Percentiles rank a stretch among this genome's conserved stretches.
These are phyloP conservation scores for Amanita muscaria DNA, from an alignment of 768 basidiomycete genomes.

Conservation along the genomic window DNA sequence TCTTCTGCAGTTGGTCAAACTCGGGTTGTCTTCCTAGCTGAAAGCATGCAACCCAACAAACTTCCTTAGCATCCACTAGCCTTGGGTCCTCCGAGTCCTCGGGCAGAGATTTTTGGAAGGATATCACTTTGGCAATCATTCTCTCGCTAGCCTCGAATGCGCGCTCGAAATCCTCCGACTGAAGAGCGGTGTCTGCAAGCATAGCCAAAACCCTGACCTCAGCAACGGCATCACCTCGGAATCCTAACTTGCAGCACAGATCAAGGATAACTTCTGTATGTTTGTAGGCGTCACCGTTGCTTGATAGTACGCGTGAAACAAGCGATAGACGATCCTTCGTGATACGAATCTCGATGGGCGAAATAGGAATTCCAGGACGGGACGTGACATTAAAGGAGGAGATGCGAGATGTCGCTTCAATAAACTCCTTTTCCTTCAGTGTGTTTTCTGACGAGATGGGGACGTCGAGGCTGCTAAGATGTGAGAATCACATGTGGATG, in stretches of 20 bases:
- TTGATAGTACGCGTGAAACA: slow-evolving; percentile 78
- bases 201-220: slow-evolving; percentile 81
- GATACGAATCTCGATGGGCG: slow-evolving; percentile 89
- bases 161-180: slow-evolving; percentile 66
- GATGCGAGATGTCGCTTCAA: slow-evolving; percentile 94
- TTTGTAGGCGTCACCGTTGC: slow-evolving; percentile 81
- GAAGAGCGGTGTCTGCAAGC: slow-evolving; percentile 83
- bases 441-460: slow-evolving; percentile 56
- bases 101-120: slow-evolving; percentile 30
- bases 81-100: slow-evolving; percentile 27
- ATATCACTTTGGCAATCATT: slow-evolving; percentile 60
- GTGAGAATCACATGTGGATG: background rate
- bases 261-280: slow-evolving; percentile 91
- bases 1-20: slow-evolving; percentile 57
- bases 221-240: slow-evolving; percentile 59
- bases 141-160: slow-evolving; percentile 65
- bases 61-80: slow-evolving; percentile 57
- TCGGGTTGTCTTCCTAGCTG: slow-evolving; percentile 80
- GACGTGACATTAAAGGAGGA: slow-evolving; percentile 85
- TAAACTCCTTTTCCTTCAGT: slow-evolving; percentile 75
- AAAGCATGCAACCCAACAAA: slow-evolving; percentile 87
- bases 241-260: slow-evolving; percentile 83
- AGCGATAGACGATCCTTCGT: slow-evolving; percentile 83
- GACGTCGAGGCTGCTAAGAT: slow-evolving; percentile 59
- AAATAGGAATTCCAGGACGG: slow-evolving; percentile 64